These are phyloP conservation scores for Phytopythium helicoides DNA, from an alignment of 352 stramenopile genomes.

Conservation along the genomic window DNA sequence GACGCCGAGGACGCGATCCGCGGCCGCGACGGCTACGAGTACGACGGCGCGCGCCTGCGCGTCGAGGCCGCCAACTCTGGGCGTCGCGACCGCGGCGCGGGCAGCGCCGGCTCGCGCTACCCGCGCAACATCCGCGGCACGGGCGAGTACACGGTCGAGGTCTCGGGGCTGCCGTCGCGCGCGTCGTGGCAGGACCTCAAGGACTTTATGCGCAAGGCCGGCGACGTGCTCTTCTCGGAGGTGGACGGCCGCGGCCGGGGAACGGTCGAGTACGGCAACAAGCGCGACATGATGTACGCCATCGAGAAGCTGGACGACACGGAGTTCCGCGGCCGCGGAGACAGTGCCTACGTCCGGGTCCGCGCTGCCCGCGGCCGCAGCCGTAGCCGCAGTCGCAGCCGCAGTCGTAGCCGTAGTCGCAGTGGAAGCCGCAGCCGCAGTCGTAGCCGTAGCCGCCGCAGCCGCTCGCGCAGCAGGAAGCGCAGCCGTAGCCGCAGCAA, in stretches of 20 bases:
- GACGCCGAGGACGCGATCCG: conserved; percentile 69
- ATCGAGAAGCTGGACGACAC: conserved; percentile 65
- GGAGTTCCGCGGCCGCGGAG: conserved; percentile 51
- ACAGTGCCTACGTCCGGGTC: conserved; percentile 53
- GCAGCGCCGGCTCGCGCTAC: conserved; percentile 22
- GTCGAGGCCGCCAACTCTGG: conserved; percentile 52
- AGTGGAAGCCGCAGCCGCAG: conserved; percentile 36
- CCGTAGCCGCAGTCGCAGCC: conserved; percentile 36
- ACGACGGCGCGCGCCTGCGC: conserved; percentile 54
- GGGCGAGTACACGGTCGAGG: conserved; percentile 51
- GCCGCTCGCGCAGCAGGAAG: conserved; percentile 28
- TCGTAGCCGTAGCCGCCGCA: conserved; percentile 14
- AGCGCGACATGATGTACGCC: conserved; percentile 68
- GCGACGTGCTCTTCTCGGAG: conserved; percentile 66
- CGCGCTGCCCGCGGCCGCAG: conserved; percentile 23
- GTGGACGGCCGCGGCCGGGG: conserved; percentile 68
- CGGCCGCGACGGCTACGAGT: conserved; percentile 49
- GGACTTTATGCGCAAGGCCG: conserved; percentile 60
- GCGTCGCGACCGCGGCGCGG: conserved; percentile 14
- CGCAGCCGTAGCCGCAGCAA: conserved; percentile 32
- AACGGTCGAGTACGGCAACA: conserved; percentile 65
- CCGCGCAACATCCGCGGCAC: conserved; percentile 48
- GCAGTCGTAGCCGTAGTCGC: conserved; percentile 30
- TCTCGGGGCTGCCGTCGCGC: conserved; percentile 50
- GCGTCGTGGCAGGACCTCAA: conserved; percentile 74